phyloP scores from a whole-genome alignment of 108 stramenopile species.

The Nitzschia putrida region DNA sequence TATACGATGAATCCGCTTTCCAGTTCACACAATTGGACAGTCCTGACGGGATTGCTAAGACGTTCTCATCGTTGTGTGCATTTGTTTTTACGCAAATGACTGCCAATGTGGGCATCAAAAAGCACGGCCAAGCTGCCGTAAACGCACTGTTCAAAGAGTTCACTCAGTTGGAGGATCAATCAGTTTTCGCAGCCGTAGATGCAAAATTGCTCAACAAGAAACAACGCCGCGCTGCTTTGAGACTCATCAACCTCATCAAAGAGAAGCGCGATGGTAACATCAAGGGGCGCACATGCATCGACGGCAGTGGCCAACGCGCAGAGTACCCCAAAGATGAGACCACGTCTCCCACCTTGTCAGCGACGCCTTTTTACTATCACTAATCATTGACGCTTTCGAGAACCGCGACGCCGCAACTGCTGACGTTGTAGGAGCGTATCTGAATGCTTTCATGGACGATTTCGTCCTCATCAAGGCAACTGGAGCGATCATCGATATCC shows the following conservation, averaged over 20 bases:
- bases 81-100: background rate
- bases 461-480: conserved; percentile 13
- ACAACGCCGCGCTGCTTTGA: conserved; percentile 29
- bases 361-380: conserved; percentile 23
- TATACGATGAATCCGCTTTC: background rate
- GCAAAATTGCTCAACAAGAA: conserved; percentile 14
- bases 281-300: conserved; percentile 45
- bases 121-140: conserved; percentile 34
- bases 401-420: conserved; percentile 26
- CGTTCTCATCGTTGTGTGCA: no score
- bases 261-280: conserved; percentile 39
- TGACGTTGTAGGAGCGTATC: conserved; percentile 43
- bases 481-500: background rate
- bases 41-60: no score
- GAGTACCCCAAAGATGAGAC: conserved; percentile 27
- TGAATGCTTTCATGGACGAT: conserved; percentile 20
- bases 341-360: conserved; percentile 28
- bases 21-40: no score
- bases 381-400: conserved; percentile 37
- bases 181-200: conserved; percentile 31
- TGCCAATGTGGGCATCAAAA: conserved; percentile 24
- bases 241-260: conserved; percentile 49
- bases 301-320: conserved; percentile 30
- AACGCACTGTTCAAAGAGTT: conserved; percentile 44
- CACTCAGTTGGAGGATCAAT: conserved; percentile 35